phyloP scores from a whole-genome alignment of 1,284 basidiomycete species.

The Ustilago hordei region DNA sequence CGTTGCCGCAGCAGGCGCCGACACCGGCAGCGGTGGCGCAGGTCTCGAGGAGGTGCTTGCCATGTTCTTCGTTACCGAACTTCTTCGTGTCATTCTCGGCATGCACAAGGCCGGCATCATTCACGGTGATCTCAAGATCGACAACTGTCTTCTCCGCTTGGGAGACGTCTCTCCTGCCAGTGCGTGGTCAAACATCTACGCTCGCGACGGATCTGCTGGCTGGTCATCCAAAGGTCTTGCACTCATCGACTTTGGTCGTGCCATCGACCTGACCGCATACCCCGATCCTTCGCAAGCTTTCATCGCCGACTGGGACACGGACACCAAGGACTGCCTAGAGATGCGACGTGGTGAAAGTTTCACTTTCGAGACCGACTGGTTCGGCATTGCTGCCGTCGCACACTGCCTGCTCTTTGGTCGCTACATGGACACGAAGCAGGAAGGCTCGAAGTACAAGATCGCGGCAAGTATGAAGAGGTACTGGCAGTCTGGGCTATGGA shows the following conservation, averaged over 20 bases:
- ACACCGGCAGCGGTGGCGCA: constrained; percentile 71
- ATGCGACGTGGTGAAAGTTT: constrained; percentile 85
- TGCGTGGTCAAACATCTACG: constrained; percentile 81
- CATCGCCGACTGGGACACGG: constrained; percentile 83
- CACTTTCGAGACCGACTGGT: constrained; percentile 96
- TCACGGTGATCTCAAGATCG: constrained; percentile 98
- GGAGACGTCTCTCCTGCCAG: constrained; percentile 78
- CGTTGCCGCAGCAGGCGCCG: constrained; percentile 73
- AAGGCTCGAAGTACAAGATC: constrained; percentile 28
- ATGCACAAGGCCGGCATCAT: constrained; percentile 87
- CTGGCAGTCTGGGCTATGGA: constrained; percentile 93
- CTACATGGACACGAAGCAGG: constrained; percentile 74
- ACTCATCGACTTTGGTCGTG: constrained; percentile 95
- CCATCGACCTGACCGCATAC: constrained; percentile 87
- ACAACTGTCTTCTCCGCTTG: constrained; percentile 93
- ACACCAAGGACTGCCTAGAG: constrained; percentile 87
- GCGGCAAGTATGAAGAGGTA: constrained; percentile 87
- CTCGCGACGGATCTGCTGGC: constrained; percentile 80
- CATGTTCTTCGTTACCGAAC: constrained; percentile 93
- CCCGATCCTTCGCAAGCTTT: constrained; percentile 77
- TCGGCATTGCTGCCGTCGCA: constrained; percentile 88
- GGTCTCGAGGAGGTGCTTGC: constrained; percentile 90
- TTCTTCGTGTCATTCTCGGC: constrained; percentile 83
- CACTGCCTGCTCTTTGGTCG: constrained; percentile 97
- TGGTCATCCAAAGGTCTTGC: constrained; percentile 90